These are phyloP conservation scores for Pseudocercospora cruenta DNA, from an alignment of 2,329 filamentous ascomycete genomes.

Conservation along the genomic window DNA sequence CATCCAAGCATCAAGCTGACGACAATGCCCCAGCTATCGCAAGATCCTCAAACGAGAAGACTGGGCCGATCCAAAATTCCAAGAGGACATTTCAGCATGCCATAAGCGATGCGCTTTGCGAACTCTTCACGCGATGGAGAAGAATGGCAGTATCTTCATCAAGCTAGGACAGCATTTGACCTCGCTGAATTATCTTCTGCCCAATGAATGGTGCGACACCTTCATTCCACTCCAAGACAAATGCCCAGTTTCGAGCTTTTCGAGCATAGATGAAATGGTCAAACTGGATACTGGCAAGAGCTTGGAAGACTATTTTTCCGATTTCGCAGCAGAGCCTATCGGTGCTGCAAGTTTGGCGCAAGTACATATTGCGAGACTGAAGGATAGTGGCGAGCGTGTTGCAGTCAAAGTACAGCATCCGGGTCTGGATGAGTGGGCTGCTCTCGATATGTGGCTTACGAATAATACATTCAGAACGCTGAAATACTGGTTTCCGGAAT, in stretches of 20 bases:
- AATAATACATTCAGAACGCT: slow-evolving; percentile 85
- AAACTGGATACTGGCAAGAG: slow-evolving; percentile 76
- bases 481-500: slow-evolving; percentile 94
- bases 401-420: slow-evolving; percentile 98
- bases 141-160: slow-evolving; percentile 97
- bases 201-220: slow-evolving; percentile 88
- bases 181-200: slow-evolving; percentile 92
- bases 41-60: slow-evolving; percentile 72
- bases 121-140: slow-evolving; percentile 84
- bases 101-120: slow-evolving; percentile 91
- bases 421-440: slow-evolving; percentile 83
- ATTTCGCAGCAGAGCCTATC: slow-evolving; percentile 79
- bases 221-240: slow-evolving; percentile 96
- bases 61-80: slow-evolving; percentile 64
- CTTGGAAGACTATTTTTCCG: slow-evolving; percentile 81
- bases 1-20: slow-evolving; percentile 6
- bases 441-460: slow-evolving; percentile 83
- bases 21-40: slow-evolving; percentile 69
- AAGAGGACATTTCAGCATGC: slow-evolving; percentile 74
- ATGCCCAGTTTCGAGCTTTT: slow-evolving; percentile 88
- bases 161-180: slow-evolving; percentile 96
- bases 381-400: slow-evolving; percentile 80
- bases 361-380: slow-evolving; percentile 84
- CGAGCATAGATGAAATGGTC: slow-evolving; percentile 87
- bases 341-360: slow-evolving; percentile 93